Percentiles rank a stretch among this genome's conserved stretches.
phyloP scores from a whole-genome alignment of 1,284 basidiomycete genomes.

The Ustilago loliicola region DNA sequence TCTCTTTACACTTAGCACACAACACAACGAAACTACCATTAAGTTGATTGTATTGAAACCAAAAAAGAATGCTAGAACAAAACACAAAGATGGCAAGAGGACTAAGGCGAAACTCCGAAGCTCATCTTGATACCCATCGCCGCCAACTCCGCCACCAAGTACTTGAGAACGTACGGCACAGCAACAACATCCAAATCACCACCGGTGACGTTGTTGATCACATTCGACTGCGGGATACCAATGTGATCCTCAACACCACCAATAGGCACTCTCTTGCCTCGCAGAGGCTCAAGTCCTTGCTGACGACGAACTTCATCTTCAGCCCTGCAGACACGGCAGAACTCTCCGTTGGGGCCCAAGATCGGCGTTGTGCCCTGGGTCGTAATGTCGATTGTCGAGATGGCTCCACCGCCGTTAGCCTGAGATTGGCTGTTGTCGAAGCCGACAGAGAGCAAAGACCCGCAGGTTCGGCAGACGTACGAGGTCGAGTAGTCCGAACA shows the following conservation, averaged over 20 bases:
- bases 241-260: conserved; percentile 51
- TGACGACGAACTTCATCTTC: conserved; percentile 48
- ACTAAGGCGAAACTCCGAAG: conserved; percentile 54
- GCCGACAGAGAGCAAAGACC: conserved; percentile 90
- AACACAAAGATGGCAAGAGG: not conserved
- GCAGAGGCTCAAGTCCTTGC: conserved; percentile 42
- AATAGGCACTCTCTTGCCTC: conserved; percentile 39
- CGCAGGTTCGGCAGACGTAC: conserved; percentile 97
- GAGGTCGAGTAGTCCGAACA: conserved; percentile 99
- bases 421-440: conserved; percentile 51
- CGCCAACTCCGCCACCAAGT: conserved; percentile 75
- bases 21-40: not conserved
- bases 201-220: conserved; percentile 50
- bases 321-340: conserved; percentile 65
- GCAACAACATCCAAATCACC: conserved; percentile 73
- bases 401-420: conserved; percentile 22
- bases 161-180: conserved; percentile 84
- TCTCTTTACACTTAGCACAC: not conserved
- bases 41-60: not conserved
- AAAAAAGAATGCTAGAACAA: not conserved
- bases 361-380: conserved; percentile 36
- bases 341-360: conserved; percentile 67
- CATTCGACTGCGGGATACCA: conserved; percentile 44
- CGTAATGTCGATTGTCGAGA: conserved; percentile 44
- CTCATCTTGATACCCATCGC: conserved; percentile 75